phyloP scores from a whole-genome alignment of 163 green algal genomes.

The Volvox carteri region DNA sequence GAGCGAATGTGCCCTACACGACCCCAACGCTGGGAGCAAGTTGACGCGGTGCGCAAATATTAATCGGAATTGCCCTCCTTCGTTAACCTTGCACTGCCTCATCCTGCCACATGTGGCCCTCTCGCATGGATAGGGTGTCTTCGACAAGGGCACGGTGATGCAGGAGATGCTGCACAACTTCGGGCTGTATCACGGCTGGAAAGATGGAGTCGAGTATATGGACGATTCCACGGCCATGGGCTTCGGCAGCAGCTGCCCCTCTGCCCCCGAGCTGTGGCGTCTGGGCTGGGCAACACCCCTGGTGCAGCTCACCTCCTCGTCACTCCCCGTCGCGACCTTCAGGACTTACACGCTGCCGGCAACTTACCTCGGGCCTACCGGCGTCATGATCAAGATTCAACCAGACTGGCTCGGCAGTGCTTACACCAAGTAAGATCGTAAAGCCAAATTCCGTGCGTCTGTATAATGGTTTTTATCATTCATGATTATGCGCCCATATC shows the following conservation, averaged over 20 bases:
- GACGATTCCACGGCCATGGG: conserved; percentile 22
- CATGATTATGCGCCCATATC: not conserved
- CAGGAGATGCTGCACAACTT: no score
- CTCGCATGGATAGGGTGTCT: conserved; percentile 8
- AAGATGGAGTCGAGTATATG: not conserved
- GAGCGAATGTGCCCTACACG: no score
- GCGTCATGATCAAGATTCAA: conserved; percentile 30
- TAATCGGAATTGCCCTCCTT: no score
- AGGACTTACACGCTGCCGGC: conserved; percentile 7
- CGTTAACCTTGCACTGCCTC: no score
- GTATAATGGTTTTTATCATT: conserved; percentile 5
- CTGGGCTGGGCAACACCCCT: no score
- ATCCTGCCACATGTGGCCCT: no score
- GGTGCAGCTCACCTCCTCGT: not conserved
- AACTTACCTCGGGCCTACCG: conserved; percentile 30
- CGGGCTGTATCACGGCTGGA: conserved; percentile 18
- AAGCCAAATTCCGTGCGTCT: not conserved
- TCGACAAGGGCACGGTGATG: conserved; percentile 30
- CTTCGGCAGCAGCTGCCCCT: conserved; percentile 8
- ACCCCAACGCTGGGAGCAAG: no score
- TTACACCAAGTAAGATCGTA: conserved; percentile 25
- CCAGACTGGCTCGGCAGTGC: conserved; percentile 4
- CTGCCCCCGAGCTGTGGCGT: conserved; percentile 24
- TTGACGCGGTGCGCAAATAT: no score
- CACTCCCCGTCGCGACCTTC: not conserved